These are phyloP conservation scores for Cercospora zeina DNA, from an alignment of 2,329 filamentous ascomycete genomes.

Conservation along the genomic window DNA sequence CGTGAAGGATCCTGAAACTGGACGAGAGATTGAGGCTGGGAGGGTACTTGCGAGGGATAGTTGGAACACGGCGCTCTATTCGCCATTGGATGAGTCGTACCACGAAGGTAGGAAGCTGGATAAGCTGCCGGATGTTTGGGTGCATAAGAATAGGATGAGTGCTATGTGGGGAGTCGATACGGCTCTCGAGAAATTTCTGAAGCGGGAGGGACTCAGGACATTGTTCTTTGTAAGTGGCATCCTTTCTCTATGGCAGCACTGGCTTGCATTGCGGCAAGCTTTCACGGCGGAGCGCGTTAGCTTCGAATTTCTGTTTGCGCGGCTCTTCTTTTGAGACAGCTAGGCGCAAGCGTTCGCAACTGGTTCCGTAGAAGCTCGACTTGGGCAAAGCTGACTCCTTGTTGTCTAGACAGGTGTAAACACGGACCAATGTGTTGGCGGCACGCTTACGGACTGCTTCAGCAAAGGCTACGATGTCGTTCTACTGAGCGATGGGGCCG, in stretches of 20 bases:
- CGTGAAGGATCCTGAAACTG: constrained; percentile 43
- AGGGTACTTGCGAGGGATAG: constrained; percentile 53
- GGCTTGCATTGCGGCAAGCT: not conserved
- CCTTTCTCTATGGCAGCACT: not conserved
- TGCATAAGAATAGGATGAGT: constrained; percentile 60
- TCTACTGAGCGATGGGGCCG: constrained; percentile 57
- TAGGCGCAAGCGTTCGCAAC: not conserved
- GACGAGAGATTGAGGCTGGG: constrained; percentile 46
- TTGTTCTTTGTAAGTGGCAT: constrained; percentile 50
- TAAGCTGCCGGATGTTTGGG: constrained; percentile 50
- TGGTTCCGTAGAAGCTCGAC: not conserved
- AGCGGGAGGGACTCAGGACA: constrained; percentile 48
- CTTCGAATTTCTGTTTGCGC: not conserved
- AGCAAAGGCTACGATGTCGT: constrained; percentile 58
- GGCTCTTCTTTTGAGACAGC: not conserved
- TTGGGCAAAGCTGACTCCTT: constrained; percentile 4
- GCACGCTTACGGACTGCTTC: constrained; percentile 58
- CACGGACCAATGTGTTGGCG: constrained; percentile 62
- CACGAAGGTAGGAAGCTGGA: constrained; percentile 34
- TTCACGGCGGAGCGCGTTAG: not conserved
- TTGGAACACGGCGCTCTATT: constrained; percentile 59
- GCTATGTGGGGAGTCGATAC: constrained; percentile 55
- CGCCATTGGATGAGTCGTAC: constrained; percentile 47
- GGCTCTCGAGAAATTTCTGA: constrained; percentile 48
- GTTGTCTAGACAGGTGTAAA: constrained; percentile 56